Conservation (phyloP, 2,329 filamentous ascomycete genomes). For the Geosmithia morbida region DNA sequence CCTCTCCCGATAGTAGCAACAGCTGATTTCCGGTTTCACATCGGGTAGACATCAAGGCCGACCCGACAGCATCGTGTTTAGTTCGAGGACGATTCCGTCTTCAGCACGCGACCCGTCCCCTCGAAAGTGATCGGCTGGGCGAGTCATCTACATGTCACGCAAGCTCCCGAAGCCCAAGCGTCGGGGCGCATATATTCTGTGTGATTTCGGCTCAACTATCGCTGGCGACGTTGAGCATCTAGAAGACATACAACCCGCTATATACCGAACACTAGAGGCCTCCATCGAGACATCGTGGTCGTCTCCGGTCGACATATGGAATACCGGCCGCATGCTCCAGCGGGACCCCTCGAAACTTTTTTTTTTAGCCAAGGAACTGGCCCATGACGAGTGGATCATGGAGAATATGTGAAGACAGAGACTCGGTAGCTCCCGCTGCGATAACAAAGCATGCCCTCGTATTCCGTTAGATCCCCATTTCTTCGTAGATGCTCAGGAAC, state of each 20-base stretch:
- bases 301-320: slow-evolving; percentile 36
- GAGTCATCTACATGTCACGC: slow-evolving; percentile 26
- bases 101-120: slow-evolving; percentile 18
- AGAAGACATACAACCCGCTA: slow-evolving; percentile 21
- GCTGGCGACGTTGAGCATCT: slow-evolving; percentile 15
- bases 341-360: slow-evolving; percentile 16
- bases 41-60: slow-evolving; percentile 27
- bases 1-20: too few species aligned
- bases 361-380: slow-evolving; percentile 13
- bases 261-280: slow-evolving; percentile 29
- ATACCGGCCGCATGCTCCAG: slow-evolving; percentile 26
- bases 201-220: slow-evolving; percentile 33
- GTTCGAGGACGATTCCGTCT: slow-evolving; percentile 22
- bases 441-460: too few species aligned
- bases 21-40: slow-evolving; percentile 4
- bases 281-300: slow-evolving; percentile 29
- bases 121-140: slow-evolving; percentile 23
- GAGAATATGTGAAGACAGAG: background rate
- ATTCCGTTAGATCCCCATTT: too few species aligned
- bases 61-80: slow-evolving; percentile 31
- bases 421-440: too few species aligned
- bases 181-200: slow-evolving; percentile 25
- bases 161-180: slow-evolving; percentile 20
- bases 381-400: slow-evolving; percentile 13
- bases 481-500: too few species aligned